Percentiles rank a stretch among this genome's conserved stretches.
These are phyloP conservation scores for Austropuccinia psidii DNA, from an alignment of 1,284 basidiomycete genomes.

Conservation along the genomic window DNA sequence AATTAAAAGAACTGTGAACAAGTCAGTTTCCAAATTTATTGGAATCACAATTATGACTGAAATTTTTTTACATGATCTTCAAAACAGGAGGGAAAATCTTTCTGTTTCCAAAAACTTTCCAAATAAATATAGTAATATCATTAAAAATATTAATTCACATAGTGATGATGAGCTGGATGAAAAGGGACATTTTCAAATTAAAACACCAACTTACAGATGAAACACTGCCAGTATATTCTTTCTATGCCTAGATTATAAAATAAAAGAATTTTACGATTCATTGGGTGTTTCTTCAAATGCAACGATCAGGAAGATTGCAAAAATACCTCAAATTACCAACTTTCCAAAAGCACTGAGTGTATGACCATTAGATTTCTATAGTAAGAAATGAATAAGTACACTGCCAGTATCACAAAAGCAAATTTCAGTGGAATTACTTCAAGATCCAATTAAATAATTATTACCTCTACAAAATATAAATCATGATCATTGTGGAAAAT, in stretches of 20 bases:
- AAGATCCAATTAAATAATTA: background rate
- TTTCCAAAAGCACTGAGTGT: background rate
- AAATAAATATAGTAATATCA: background rate
- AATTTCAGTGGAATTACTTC: background rate
- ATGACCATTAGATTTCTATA: background rate
- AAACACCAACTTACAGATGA: background rate
- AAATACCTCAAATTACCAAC: background rate
- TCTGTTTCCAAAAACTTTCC: background rate
- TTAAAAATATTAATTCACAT: background rate
- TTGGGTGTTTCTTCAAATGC: background rate
- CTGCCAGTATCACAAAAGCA: background rate
- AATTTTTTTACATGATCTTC: too few species aligned
- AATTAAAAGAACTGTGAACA: too few species aligned
- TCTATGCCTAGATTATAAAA: background rate
- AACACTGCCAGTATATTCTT: background rate
- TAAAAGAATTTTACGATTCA: background rate
- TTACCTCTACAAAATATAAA: too few species aligned
- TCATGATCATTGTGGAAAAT: too few species aligned
- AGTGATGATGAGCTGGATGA: conserved; percentile 1
- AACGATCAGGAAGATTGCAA: background rate
- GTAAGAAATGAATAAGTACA: background rate
- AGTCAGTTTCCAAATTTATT: too few species aligned
- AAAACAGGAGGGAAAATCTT: too few species aligned
- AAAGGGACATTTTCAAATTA: background rate
- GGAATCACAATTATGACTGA: background rate